Percentiles rank a stretch among this genome's conserved stretches.
Conservation (phyloP, 306 rosid genomes). For the Psophocarpus tetragonolobus region DNA sequence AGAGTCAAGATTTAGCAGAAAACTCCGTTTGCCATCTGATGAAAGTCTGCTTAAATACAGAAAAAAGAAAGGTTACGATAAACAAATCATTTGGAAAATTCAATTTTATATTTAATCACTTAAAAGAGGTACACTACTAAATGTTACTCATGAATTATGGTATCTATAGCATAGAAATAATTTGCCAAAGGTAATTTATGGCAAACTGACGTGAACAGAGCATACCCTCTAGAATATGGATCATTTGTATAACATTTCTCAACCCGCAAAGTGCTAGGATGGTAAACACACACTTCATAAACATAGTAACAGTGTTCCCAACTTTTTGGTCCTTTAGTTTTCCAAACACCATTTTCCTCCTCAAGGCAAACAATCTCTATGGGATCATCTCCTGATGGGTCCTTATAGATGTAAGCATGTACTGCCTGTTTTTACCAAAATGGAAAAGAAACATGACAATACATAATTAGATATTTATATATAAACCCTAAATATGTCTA, state of each 20-base stretch:
- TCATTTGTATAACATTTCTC: slow-evolving; percentile 84
- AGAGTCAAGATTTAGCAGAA: slow-evolving; percentile 63
- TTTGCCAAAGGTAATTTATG: slow-evolving; percentile 34
- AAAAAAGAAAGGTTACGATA: slow-evolving; percentile 29
- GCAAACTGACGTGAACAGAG: slow-evolving; percentile 35
- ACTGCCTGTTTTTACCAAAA: slow-evolving; percentile 58
- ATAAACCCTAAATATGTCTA: slow-evolving; percentile 20
- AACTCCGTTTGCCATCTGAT: slow-evolving; percentile 68
- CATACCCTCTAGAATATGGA: slow-evolving; percentile 98
- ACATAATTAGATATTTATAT: no score
- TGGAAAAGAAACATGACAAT: no score
- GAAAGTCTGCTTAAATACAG: slow-evolving; percentile 71
- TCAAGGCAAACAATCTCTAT: slow-evolving; percentile 69
- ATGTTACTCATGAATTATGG: slow-evolving; percentile 18
- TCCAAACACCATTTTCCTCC: slow-evolving; percentile 89
- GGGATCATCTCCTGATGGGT: slow-evolving; percentile 64
- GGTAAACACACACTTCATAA: slow-evolving; percentile 87
- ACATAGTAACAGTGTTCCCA: slow-evolving; percentile 93
- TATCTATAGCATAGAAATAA: slow-evolving; percentile 37
- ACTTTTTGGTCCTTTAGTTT: slow-evolving; percentile 67
- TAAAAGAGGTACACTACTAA: background rate
- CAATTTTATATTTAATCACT: background rate
- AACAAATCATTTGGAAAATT: slow-evolving; percentile 12
- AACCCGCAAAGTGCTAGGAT: slow-evolving; percentile 70
- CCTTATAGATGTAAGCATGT: slow-evolving; percentile 58